Evolutionary conservation across 106 monocot species (phyloP), one percentile per base, ranked within the genome.

Genomic region (Dendrobium nobile): DNA sequence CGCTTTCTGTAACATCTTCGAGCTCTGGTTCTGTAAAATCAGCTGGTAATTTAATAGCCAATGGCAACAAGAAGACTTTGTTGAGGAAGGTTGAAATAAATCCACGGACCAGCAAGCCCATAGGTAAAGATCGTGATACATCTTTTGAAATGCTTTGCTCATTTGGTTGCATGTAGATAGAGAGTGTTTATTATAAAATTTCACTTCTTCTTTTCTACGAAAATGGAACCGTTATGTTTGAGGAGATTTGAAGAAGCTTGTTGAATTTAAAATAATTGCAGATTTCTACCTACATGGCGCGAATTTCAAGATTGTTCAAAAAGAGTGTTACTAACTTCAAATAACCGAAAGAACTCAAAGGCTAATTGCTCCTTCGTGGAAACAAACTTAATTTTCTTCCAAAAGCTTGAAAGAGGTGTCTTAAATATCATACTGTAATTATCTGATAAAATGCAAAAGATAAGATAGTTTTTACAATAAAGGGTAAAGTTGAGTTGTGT

Each of bases 41-140:
- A 72, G 74, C 37, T 33, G 11, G 9, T 40, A 56, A 55, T 59
- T 37, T 48, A 37, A 78, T n/a, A 31, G 40, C 68, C 13, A 78
- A 79, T 43, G 41, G 27, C 26, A 61, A 28, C 55, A 85, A 79
- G 76, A 59, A 76, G 26, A 58, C 16, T 17, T 40, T 70, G 19
- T 9, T 77, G 18, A 90, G 76, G 81, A 85, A 85, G 76, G 68
- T 41, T 4, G 79, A 87, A 54, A 54, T 75, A 4, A 87, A 81
- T 59, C 7, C 80, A 1, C 76, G 27, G 48, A 76, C 41, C 41
- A 79, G 27, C 82, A 84, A 77, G 41, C 89, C 78, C 42, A 68
- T 28, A 73, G 89, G 87, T 90, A 76, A 90, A 9, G 4, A 16
- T 74, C 28, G 8, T 73, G 10, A 13, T 20, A 0, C 15, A 44